phyloP scores from a whole-genome alignment of 1,284 basidiomycete genomes.

The Polyporus tsugae region DNA sequence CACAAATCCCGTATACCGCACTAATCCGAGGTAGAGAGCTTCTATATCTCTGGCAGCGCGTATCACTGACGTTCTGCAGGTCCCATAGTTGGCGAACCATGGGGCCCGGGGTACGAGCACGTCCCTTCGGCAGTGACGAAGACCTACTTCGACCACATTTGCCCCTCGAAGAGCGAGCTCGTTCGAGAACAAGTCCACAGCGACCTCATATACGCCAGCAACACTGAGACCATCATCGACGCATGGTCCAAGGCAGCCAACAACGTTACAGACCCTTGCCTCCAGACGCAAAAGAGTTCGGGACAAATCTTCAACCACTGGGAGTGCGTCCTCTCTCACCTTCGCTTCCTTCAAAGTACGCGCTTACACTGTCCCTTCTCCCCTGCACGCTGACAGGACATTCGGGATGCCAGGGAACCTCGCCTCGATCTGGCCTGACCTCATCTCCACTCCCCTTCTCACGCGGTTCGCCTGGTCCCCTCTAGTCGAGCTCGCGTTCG shows the following conservation, averaged over 20 bases:
- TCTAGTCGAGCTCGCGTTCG: constrained; percentile 59
- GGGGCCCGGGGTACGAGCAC: constrained; percentile 26
- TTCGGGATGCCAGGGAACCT: constrained; percentile 59
- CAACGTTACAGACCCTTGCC: constrained; percentile 28
- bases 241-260: constrained; percentile 14
- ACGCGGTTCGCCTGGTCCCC: constrained; percentile 65
- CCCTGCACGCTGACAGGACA: constrained; percentile 46
- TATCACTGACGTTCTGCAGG: constrained; percentile 34
- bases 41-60: not conserved
- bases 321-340: constrained; percentile 15
- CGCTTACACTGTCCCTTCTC: not conserved
- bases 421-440: constrained; percentile 51
- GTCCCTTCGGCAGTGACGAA: constrained; percentile 40
- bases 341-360: not conserved
- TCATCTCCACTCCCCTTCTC: constrained; percentile 60
- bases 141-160: constrained; percentile 43
- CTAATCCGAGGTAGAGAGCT: constrained; percentile 54
- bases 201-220: not conserved
- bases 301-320: constrained; percentile 43
- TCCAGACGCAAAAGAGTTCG: constrained; percentile 21
- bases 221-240: not conserved
- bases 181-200: not conserved
- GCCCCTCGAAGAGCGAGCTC: not conserved
- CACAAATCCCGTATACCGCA: constrained; percentile 65
- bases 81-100: constrained; percentile 49